Evolutionary conservation across 2,329 filamentous ascomycete species (phyloP).

Genomic region (Alternaria alternata): DNA sequence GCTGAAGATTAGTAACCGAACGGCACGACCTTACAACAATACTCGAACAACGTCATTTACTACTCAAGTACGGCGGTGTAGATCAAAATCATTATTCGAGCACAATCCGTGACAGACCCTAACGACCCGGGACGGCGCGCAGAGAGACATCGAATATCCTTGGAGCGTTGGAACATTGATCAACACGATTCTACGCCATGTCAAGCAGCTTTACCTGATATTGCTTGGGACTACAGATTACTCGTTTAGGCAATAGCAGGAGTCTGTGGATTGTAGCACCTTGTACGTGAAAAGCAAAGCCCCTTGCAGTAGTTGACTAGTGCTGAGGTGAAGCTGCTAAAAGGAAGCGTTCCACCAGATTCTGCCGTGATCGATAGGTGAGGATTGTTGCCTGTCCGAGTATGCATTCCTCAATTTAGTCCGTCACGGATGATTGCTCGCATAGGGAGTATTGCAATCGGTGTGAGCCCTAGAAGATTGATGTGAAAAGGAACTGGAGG

Average conservation of each 20-base stretch:
- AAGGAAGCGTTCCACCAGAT: background rate
- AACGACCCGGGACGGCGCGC: background rate
- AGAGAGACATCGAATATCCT: background rate
- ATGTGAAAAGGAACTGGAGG: no score
- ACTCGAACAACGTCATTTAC: background rate
- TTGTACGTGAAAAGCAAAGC: constrained; percentile 1
- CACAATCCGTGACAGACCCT: background rate
- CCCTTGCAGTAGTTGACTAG: background rate
- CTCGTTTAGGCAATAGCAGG: background rate
- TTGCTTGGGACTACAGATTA: background rate
- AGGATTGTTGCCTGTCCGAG: background rate
- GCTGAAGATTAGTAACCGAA: background rate
- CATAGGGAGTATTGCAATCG: no score
- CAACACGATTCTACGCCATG: background rate
- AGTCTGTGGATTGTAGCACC: background rate
- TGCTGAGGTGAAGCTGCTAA: background rate
- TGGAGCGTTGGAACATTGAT: background rate
- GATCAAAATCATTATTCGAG: background rate
- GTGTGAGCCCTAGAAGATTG: no score
- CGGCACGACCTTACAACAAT: background rate
- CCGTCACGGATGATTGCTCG: no score
- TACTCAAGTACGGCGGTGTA: background rate
- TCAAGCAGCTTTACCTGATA: background rate
- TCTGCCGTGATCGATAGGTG: background rate
- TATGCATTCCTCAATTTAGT: background rate